phyloP scores from a whole-genome alignment of 805 yeast genomes.

The Candida pseudoglaebosa region DNA sequence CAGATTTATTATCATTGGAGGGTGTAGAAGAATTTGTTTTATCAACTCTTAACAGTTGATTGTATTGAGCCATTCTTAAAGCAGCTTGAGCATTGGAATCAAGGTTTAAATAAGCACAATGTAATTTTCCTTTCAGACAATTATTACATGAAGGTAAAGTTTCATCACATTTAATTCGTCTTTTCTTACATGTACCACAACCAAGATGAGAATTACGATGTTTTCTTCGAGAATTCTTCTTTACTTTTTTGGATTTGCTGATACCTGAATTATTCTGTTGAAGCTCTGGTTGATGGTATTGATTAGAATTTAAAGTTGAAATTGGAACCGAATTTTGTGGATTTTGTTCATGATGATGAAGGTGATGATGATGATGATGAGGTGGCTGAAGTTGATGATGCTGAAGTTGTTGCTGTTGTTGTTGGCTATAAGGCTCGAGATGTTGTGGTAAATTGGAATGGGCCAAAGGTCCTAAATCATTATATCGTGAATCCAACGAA shows the following conservation, averaged over 20 bases:
- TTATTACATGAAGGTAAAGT: conserved; percentile 47
- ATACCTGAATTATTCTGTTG: no score
- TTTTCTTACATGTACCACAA: conserved; percentile 58
- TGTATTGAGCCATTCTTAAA: conserved; percentile 45
- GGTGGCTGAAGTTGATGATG: no score
- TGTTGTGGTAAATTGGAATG: no score
- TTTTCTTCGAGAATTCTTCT: conserved; percentile 49
- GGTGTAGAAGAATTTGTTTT: conserved; percentile 12
- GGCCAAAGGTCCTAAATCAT: no score
- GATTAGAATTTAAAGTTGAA: no score
- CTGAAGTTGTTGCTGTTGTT: no score
- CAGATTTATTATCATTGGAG: conserved; percentile 5
- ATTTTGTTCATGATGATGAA: no score
- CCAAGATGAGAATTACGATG: conserved; percentile 72
- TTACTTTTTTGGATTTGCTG: conserved; percentile 19
- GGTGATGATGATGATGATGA: no score
- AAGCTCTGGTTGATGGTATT: no score
- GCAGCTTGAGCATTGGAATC: conserved; percentile 49
- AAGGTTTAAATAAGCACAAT: conserved; percentile 43
- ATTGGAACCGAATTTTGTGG: no score
- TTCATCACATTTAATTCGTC: conserved; percentile 51
- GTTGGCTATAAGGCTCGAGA: no score
- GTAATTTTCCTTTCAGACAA: conserved; percentile 43
- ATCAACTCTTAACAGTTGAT: conserved; percentile 31
- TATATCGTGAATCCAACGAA: no score